A percentile compares a stretch with the other conserved stretches of the same genome.
These are phyloP conservation scores for Allomyces macrogynus DNA, from an alignment of 192 early-diverging fungal genomes.

Conservation along the genomic window DNA sequence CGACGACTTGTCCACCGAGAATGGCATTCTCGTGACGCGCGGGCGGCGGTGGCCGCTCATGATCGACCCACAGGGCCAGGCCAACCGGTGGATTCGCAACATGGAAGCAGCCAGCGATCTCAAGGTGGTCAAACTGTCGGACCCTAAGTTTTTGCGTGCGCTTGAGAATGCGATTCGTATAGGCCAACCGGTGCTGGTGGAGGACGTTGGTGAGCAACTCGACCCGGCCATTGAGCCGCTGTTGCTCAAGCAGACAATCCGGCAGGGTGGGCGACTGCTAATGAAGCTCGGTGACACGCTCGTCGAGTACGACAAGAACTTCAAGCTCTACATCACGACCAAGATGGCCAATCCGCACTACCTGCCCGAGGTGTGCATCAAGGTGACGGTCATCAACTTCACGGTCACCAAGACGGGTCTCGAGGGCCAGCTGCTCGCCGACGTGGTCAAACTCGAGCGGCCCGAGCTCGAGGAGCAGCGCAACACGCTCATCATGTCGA, in stretches of 20 bases:
- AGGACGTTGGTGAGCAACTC: slow-evolving; percentile 81
- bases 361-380: slow-evolving; percentile 87
- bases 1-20: slow-evolving; percentile 89
- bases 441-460: slow-evolving; percentile 82
- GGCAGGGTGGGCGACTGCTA: slow-evolving; percentile 86
- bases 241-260: slow-evolving; percentile 85
- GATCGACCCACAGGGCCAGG: slow-evolving; percentile 93
- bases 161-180: slow-evolving; percentile 94
- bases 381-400: slow-evolving; percentile 99
- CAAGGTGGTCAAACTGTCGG: slow-evolving; percentile 87
- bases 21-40: slow-evolving; percentile 88
- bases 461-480: slow-evolving; percentile 89
- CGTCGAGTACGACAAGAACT: slow-evolving; percentile 95
- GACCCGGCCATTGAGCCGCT: slow-evolving; percentile 96
- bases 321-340: slow-evolving; percentile 83
- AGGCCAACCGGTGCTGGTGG: slow-evolving; percentile 88
- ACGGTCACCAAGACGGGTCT: slow-evolving; percentile 88
- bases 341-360: slow-evolving; percentile 80
- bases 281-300: slow-evolving; percentile 89
- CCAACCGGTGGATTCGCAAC: slow-evolving; percentile 65
- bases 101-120: slow-evolving; percentile 70
- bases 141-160: slow-evolving; percentile 87
- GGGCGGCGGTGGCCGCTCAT: slow-evolving; percentile 92
- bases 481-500: slow-evolving; percentile 73
- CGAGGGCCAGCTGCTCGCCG: slow-evolving; percentile 90